phyloP scores from a whole-genome alignment of 176 grass and related monocot species.

The Carex parvula region DNA sequence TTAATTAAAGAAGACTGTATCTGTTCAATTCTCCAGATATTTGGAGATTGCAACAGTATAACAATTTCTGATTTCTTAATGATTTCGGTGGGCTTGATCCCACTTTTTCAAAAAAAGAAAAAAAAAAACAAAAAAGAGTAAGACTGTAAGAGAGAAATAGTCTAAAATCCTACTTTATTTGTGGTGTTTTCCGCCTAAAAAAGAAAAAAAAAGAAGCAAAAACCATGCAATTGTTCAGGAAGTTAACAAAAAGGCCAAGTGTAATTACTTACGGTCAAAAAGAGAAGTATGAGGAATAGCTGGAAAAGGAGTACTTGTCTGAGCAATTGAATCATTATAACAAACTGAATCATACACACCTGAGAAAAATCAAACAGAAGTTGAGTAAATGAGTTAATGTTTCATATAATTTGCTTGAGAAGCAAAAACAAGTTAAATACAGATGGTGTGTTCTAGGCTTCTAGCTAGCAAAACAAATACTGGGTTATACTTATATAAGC shows the following conservation, averaged over 20 bases:
- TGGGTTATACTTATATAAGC: not conserved
- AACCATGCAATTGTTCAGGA: not conserved
- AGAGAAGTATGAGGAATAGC: not conserved
- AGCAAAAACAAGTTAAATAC: not conserved
- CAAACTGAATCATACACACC: slow-evolving; percentile 36
- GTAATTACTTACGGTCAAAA: slow-evolving; percentile 32
- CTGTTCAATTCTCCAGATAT: too few species aligned
- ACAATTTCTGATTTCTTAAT: too few species aligned
- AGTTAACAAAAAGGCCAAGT: not conserved
- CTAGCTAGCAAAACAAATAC: not conserved
- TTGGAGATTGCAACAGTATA: too few species aligned
- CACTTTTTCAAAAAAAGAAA: too few species aligned
- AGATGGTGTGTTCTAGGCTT: not conserved
- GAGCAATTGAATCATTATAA: slow-evolving; percentile 36
- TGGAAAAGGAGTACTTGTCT: not conserved
- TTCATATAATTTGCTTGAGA: not conserved
- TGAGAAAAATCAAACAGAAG: slow-evolving; percentile 10
- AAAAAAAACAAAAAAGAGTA: too few species aligned
- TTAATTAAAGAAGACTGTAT: too few species aligned
- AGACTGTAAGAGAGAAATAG: too few species aligned
- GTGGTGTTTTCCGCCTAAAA: not conserved
- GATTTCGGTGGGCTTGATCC: too few species aligned
- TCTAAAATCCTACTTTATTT: not conserved
- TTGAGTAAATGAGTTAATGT: not conserved
- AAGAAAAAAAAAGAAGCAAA: not conserved